Base-by-base conservation (phyloP, 2,329 filamentous ascomycete species). In the Reticulascus tulasneorum region DNA sequence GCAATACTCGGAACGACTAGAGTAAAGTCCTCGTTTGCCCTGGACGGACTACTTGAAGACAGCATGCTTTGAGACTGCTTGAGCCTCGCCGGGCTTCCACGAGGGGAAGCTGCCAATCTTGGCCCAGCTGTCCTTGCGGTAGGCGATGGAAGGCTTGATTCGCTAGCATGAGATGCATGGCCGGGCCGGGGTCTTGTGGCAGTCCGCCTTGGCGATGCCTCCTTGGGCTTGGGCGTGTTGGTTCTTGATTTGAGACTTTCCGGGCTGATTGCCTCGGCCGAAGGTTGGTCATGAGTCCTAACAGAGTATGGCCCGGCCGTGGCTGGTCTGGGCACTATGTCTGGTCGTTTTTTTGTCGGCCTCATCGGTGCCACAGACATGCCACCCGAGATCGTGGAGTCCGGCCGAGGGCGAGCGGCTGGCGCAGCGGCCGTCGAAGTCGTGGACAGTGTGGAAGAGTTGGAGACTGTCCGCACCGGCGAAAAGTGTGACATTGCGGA, bases 261-360 rank as follows among this genome's bases (percentile, higher is more conserved):
- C 2, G 73, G 74, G 45, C 73, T 77, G 4, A 61, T 49, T 11
- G 63, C 60, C 48, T 70, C 66, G 1, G 47, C 33, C 2, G 60
- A 59, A 3, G 60, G 55, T 3, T 54, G 56, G 33, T 71, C 68
- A 33, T 74, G 71, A n/a, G 66, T 67, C 46, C 79, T 66, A 9
- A 79, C 70, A 15, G 79, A 82, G 52, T 83, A 83, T 0, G 79
- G 79, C 0, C 79, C 79, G 9, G 79, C 79, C 10, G 79, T 83
- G 10, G 79, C 79, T 22, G 79, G 79, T 38, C 79, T 68, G 19
- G 72, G 63, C 27, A 69, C 69, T 48, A 77, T 63, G 37, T 82
- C 78, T 4, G 77, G 76, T 26, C 75, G 66, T 47, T 69, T 73
- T 54, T 71, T 74, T 26, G 69, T 65, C 30, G 79, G 79, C 37